Conservation (phyloP, 192 early-diverging fungal genomes). For the Gryganskiella cystojenkinii region DNA sequence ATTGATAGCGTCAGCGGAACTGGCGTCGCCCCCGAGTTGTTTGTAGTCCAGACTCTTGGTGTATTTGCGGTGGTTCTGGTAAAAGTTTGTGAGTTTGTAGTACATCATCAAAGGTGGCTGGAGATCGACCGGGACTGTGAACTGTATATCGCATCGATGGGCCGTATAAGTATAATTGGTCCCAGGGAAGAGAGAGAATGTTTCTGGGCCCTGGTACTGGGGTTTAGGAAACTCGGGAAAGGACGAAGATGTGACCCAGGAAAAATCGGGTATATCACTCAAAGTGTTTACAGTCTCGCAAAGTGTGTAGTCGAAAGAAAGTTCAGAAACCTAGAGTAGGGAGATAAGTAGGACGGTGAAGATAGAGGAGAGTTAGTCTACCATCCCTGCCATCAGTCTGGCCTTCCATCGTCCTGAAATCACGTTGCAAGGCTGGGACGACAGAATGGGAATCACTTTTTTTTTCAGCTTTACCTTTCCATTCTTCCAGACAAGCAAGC, state of each 20-base stretch:
- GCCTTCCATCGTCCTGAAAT: background rate
- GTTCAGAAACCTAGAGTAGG: conserved; percentile 54
- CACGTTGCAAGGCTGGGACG: background rate
- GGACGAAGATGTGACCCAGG: conserved; percentile 25
- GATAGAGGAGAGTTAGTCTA: background rate
- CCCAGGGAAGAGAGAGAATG: background rate
- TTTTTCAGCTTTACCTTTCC: conserved; percentile 66
- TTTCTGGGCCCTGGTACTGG: too few relatives aligned
- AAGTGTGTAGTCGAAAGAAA: conserved; percentile 60
- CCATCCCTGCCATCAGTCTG: background rate
- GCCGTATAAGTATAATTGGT: conserved; percentile 27
- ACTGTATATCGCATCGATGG: conserved; percentile 73
- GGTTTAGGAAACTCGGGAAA: too few relatives aligned
- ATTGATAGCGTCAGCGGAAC: conserved; percentile 54
- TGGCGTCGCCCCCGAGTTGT: conserved; percentile 80
- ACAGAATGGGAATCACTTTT: too few relatives aligned
- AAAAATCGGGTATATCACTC: conserved; percentile 12
- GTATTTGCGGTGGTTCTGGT: conserved; percentile 98
- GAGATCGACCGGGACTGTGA: conserved; percentile 74
- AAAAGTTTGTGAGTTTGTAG: conserved; percentile 96
- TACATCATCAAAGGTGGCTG: conserved; percentile 90
- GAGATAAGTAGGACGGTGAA: background rate
- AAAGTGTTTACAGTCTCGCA: conserved; percentile 27
- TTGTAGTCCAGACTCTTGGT: conserved; percentile 88
- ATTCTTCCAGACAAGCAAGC: conserved; percentile 84